Base-by-base conservation (phyloP, 345 rosid genomes). In the Balakata baccata region DNA sequence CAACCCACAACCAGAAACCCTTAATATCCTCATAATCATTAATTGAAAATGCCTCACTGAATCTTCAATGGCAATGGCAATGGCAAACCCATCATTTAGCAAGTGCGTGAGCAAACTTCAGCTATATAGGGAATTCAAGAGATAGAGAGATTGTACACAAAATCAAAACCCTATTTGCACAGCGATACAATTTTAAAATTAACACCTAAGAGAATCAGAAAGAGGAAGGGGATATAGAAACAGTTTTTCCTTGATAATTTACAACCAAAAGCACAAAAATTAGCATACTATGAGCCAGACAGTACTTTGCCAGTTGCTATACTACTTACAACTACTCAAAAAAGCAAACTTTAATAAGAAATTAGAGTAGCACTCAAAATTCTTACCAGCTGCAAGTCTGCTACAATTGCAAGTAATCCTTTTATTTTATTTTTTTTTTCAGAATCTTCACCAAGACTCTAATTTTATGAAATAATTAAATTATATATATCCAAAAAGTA, bases 391-490 rank as follows among this genome's bases (percentile, higher is more conserved):
- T 22, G 64, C 75, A 75, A 54, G 47, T 43, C 47, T 43, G 47
- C 47, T 43, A 43, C 7, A 18, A 11, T 68, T 56, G 63, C 75
- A 49, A 71, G 64, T 73, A 73, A 69, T 68, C 79, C n/a, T n/a
- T n/a, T n/a, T n/a, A n/a, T n/a, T n/a, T n/a, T n/a, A n/a, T n/a
- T n/a, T 71, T 54, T 69, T 65, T 29, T 81, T 71, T 81, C 86
- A 54, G 79, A 84, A 80, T 85, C 87, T 81, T 85, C 72, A 73
- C 51, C 72, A 47, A 79, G 70, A 81, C 86, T 73, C 74, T 34
- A 45, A 68, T 59, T 60, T 54, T 37, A 60, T 29, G 41, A 72
- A 62, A 63, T 14, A 72, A 54, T 57, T 57, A 43, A 68, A 80
- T 50, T 70, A 80, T 29, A 82, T 51, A 45, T 25, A 29, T 11